phyloP scores from a whole-genome alignment of 768 basidiomycete species.

The Phlegmacium glaucopus region DNA sequence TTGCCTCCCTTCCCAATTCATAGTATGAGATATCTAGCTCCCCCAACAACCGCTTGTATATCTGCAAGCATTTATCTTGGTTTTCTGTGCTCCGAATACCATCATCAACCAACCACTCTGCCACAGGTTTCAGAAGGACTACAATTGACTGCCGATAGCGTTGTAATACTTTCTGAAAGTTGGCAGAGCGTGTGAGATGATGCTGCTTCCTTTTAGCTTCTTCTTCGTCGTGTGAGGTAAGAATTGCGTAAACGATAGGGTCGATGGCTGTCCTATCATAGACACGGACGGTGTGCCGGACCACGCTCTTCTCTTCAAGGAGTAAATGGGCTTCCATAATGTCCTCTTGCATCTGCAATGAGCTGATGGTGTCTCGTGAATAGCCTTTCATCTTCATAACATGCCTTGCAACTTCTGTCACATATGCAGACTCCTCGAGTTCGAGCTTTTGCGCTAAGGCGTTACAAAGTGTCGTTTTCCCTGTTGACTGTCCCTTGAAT shows the following conservation, averaged over 20 bases:
- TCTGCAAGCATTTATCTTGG: constrained; percentile 33
- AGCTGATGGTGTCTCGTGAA: too few species aligned
- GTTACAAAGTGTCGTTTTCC: too few species aligned
- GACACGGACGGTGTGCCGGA: constrained; percentile 1
- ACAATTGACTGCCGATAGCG: constrained; percentile 29
- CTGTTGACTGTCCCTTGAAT: constrained; percentile 4
- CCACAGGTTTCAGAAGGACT: too few species aligned
- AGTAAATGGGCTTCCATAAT: constrained; percentile 48
- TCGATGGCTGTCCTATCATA: constrained; percentile 68
- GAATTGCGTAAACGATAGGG: constrained; percentile 57
- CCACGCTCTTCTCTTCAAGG: too few species aligned
- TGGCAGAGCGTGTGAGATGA: too few species aligned
- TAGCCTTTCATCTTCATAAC: constrained; percentile 40
- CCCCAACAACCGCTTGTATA: constrained; percentile 37
- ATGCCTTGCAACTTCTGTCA: constrained; percentile 45
- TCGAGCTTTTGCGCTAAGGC: too few species aligned
- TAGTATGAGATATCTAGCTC: constrained; percentile 41
- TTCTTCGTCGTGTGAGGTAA: constrained; percentile 20
- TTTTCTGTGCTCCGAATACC: constrained; percentile 12
- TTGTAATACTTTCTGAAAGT: constrained; percentile 24
- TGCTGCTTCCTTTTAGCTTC: constrained; percentile 1
- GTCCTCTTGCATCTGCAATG: too few species aligned
- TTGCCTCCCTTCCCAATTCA: constrained; percentile 44
- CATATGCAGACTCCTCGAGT: constrained; percentile 13
- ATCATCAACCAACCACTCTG: too few species aligned